phyloP scores from a whole-genome alignment of 495 filamentous ascomycete species.

The Trichoderma gamsii region DNA sequence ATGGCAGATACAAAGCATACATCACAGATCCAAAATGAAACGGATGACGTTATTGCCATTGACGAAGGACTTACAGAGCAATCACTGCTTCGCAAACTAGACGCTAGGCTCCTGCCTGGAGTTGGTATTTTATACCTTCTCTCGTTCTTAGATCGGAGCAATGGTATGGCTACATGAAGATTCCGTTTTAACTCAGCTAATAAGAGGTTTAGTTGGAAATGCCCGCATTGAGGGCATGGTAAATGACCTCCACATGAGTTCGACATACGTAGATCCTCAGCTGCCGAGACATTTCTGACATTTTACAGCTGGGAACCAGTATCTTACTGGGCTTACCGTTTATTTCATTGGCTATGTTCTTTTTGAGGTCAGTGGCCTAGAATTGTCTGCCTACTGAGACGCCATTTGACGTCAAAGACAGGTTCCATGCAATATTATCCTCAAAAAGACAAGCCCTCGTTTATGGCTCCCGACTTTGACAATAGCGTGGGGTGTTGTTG shows the following conservation, averaged over 20 bases:
- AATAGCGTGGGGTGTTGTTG: constrained; percentile 51
- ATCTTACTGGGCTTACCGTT: constrained; percentile 63
- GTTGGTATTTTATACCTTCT: constrained; percentile 64
- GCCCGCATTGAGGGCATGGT: constrained; percentile 57
- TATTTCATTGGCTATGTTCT: constrained; percentile 75
- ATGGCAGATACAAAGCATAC: not conserved
- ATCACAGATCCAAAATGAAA: not conserved
- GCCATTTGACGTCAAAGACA: constrained; percentile 23
- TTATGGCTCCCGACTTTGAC: constrained; percentile 48
- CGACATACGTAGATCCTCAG: constrained; percentile 14
- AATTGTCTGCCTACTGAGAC: not conserved
- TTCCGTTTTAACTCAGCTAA: constrained; percentile 2
- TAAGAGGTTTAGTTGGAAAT: constrained; percentile 35
- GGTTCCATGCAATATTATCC: constrained; percentile 66
- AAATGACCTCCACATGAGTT: constrained; percentile 55
- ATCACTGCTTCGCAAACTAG: constrained; percentile 58
- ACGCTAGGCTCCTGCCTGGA: constrained; percentile 57
- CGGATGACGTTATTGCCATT: not conserved
- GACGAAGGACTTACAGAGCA: constrained; percentile 47
- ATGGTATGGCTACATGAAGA: constrained; percentile 40
- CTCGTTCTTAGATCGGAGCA: constrained; percentile 70
- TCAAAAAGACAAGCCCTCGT: constrained; percentile 64
- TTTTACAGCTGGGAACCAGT: constrained; percentile 54
- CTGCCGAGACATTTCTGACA: not conserved
- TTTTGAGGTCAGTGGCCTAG: constrained; percentile 25